Conservation (phyloP, 1,284 basidiomycete species). For the Cutaneotrichosporon cutaneum region DNA sequence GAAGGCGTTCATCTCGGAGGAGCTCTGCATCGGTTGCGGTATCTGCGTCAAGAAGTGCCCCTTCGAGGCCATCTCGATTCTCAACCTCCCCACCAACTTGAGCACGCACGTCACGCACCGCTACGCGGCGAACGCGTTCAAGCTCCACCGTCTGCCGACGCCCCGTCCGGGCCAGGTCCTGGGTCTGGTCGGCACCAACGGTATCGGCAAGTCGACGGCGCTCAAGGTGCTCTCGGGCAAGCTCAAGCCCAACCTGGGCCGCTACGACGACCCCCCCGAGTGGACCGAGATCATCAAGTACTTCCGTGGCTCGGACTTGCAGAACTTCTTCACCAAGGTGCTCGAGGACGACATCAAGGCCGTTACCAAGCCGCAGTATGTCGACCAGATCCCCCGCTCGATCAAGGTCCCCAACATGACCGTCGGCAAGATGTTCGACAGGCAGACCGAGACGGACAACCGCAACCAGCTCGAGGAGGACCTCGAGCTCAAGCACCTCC, state of each 20-base stretch:
- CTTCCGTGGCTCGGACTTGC: conserved; percentile 93
- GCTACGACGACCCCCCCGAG: conserved; percentile 75
- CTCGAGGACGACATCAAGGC: conserved; percentile 96
- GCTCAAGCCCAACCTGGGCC: conserved; percentile 68
- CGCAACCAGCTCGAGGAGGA: conserved; percentile 72
- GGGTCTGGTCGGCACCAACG: conserved; percentile 93
- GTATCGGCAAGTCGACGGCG: conserved; percentile 96
- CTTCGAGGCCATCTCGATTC: conserved; percentile 95
- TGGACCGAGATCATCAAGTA: conserved; percentile 97
- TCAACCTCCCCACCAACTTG: conserved; percentile 94
- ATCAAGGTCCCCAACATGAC: conserved; percentile 81
- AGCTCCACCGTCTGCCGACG: conserved; percentile 91
- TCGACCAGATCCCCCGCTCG: conserved; percentile 93
- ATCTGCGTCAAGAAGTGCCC: conserved; percentile 99
- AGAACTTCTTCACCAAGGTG: conserved; percentile 99
- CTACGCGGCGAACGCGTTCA: conserved; percentile 96
- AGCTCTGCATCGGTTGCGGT: conserved; percentile 95
- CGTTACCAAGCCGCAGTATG: conserved; percentile 97
- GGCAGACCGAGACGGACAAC: conserved; percentile 62
- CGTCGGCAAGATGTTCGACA: conserved; percentile 82
- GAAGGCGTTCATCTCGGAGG: conserved; percentile 96
- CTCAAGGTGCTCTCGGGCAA: conserved; percentile 93
- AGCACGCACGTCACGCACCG: conserved; percentile 92
- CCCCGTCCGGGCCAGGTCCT: conserved; percentile 93
- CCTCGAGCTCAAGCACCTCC: conserved; percentile 79